Evolutionary conservation across 2,329 filamentous ascomycete genomes (phyloP).

Genomic region (Phialocephala sp.): DNA sequence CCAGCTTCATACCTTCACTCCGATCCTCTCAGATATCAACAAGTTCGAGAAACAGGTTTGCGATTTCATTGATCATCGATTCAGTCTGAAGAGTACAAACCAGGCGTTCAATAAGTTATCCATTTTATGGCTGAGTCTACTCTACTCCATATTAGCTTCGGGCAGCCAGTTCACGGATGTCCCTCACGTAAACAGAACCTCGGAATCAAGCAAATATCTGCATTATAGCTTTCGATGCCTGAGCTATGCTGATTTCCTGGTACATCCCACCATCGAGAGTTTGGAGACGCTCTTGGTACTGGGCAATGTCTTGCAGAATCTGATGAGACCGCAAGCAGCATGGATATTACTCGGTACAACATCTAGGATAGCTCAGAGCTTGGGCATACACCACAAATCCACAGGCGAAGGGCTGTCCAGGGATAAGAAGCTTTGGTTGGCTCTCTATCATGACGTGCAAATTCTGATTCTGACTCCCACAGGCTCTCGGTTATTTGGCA

Average conservation of each 20-base stretch:
- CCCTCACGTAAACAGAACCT: not conserved
- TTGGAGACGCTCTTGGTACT: conserved; percentile 66
- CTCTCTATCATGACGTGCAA: too few relatives aligned
- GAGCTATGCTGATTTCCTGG: conserved; percentile 63
- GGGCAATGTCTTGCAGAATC: conserved; percentile 65
- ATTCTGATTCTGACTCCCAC: too few relatives aligned
- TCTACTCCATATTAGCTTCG: not conserved
- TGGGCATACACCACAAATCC: conserved; percentile 56
- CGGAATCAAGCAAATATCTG: conserved; percentile 42
- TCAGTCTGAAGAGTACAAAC: not conserved
- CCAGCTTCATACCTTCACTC: not conserved
- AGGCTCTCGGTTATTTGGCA: not conserved
- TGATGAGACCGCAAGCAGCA: conserved; percentile 70
- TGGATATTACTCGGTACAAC: conserved; percentile 67
- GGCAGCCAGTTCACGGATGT: not conserved
- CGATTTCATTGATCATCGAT: not conserved
- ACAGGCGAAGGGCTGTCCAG: not conserved
- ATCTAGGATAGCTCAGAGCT: conserved; percentile 65
- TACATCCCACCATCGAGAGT: conserved; percentile 65
- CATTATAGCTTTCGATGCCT: conserved; percentile 59
- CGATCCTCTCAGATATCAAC: not conserved
- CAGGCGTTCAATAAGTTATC: not conserved
- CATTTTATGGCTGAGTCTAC: not conserved
- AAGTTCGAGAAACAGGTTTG: not conserved
- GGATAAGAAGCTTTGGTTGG: not conserved